Conservation (phyloP, 495 filamentous ascomycete genomes). For the Cetradonia linearis region DNA sequence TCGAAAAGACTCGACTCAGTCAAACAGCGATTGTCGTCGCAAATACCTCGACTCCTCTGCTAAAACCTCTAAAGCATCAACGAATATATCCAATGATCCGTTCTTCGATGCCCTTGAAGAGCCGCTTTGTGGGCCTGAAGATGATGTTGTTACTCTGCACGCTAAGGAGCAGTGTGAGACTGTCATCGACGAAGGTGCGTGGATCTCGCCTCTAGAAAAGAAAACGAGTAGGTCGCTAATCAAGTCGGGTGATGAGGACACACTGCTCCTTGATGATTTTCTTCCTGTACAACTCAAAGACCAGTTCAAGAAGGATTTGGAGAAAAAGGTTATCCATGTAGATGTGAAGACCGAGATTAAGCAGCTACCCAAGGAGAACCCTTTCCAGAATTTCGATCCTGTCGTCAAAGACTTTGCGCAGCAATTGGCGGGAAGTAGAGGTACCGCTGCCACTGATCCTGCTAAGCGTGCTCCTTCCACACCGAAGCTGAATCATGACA, state of each 20-base stretch:
- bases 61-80: conserved; percentile 2
- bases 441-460: too few species aligned
- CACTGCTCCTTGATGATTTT: background rate
- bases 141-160: background rate
- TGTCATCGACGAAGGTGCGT: conserved; percentile 5
- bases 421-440: background rate
- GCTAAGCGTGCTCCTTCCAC: background rate
- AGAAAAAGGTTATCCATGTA: background rate
- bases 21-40: background rate
- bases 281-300: background rate
- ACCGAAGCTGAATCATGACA: background rate
- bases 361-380: background rate
- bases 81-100: conserved; percentile 15
- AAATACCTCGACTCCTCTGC: conserved; percentile 9
- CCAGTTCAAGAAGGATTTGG: background rate
- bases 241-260: background rate
- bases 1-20: background rate
- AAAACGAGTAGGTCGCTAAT: background rate
- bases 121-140: background rate
- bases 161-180: background rate
- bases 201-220: conserved; percentile 17
- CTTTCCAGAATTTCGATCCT: background rate
- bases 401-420: background rate
- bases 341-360: background rate
- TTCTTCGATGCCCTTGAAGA: conserved; percentile 22